phyloP scores from a whole-genome alignment of 352 stramenopile genomes.

The Blastocystis sp. region DNA sequence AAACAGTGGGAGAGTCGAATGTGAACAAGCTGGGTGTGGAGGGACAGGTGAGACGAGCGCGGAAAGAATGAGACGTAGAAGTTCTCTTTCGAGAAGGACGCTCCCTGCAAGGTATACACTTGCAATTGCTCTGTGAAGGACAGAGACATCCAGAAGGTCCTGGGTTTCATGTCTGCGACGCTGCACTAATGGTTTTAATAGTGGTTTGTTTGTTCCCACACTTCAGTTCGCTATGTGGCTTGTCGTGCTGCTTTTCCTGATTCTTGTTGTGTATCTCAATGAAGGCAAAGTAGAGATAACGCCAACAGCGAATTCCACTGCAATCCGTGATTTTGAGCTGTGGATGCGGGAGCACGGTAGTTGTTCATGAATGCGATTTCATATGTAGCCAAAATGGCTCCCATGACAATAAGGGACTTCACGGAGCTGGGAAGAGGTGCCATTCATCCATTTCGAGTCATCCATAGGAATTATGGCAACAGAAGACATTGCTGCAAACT shows the following conservation, averaged over 20 bases:
- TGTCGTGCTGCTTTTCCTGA: neutral
- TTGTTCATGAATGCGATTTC: neutral
- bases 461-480: slow-evolving; percentile 34
- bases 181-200: slow-evolving; percentile 16
- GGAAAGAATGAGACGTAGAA: too few species aligned
- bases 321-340: neutral
- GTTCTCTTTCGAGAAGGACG: slow-evolving; percentile 30
- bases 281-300: neutral
- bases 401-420: neutral
- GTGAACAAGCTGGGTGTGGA: slow-evolving; percentile 24
- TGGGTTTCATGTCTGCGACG: slow-evolving; percentile 1
- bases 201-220: slow-evolving; percentile 10
- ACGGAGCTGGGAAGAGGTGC: slow-evolving; percentile 26
- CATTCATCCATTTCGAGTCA: neutral
- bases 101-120: neutral
- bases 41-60: neutral
- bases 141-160: neutral
- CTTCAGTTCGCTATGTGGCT: neutral
- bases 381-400: slow-evolving; percentile 7
- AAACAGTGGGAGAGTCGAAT: too few species aligned
- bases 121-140: slow-evolving; percentile 37
- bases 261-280: slow-evolving; percentile 16
- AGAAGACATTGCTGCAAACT: neutral
- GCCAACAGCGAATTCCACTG: neutral
- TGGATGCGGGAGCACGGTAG: neutral